A percentile compares a stretch with the other conserved stretches of the same genome.
Conservation (phyloP, 2,329 filamentous ascomycete genomes). For the Diaporthe ilicicola region DNA sequence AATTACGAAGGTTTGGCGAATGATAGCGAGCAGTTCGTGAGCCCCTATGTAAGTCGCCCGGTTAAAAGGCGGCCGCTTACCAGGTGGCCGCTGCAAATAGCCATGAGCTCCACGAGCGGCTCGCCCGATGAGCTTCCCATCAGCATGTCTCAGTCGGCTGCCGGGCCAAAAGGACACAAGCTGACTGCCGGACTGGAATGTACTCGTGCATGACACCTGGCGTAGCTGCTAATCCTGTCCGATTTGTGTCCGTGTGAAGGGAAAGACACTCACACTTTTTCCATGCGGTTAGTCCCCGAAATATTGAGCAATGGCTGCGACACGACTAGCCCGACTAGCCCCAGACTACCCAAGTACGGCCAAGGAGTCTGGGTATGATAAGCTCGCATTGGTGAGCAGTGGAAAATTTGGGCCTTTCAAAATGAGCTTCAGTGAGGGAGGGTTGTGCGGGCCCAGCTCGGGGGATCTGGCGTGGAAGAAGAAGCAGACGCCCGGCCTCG, state of each 20-base stretch:
- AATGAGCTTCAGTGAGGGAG: slow-evolving; percentile 15
- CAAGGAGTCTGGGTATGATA: slow-evolving; percentile 18
- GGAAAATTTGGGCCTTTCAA: background rate
- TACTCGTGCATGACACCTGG: slow-evolving; percentile 13
- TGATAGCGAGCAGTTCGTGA: slow-evolving; percentile 12
- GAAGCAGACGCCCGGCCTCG: background rate
- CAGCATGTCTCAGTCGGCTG: slow-evolving; percentile 15
- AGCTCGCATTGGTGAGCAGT: slow-evolving; percentile 3
- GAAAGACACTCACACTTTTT: slow-evolving; percentile 18
- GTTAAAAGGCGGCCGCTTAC: background rate
- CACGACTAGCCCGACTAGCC: slow-evolving; percentile 22
- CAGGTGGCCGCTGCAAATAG: slow-evolving; percentile 1
- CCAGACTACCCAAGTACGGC: slow-evolving; percentile 10
- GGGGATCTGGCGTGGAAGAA: background rate
- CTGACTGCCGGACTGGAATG: slow-evolving; percentile 14
- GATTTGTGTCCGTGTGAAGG: slow-evolving; percentile 15
- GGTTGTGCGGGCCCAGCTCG: slow-evolving; percentile 4
- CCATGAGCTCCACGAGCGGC: slow-evolving; percentile 18
- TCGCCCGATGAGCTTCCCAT: slow-evolving; percentile 1
- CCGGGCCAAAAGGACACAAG: slow-evolving; percentile 14
- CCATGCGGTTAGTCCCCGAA: slow-evolving; percentile 22
- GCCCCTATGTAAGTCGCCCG: slow-evolving; percentile 13
- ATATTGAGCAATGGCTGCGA: slow-evolving; percentile 22
- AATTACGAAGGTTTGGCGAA: slow-evolving; percentile 18
- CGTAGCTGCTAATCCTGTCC: slow-evolving; percentile 13